These are phyloP conservation scores for Penicillium sp. DNA, from an alignment of 2,329 filamentous ascomycete genomes.

Conservation along the genomic window DNA sequence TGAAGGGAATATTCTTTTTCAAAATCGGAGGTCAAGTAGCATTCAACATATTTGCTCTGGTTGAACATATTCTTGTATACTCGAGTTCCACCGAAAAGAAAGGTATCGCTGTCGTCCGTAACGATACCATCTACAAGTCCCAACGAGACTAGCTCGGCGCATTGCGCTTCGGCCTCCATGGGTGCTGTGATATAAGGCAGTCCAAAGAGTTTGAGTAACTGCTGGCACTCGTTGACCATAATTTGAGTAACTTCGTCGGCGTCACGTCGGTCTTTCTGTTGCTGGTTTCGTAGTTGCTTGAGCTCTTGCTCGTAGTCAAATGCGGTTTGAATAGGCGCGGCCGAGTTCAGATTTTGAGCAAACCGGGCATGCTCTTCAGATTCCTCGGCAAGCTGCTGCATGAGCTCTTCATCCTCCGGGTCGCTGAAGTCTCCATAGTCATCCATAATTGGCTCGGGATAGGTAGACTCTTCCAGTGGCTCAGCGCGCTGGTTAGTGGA, in stretches of 20 bases:
- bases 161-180: conserved; percentile 99
- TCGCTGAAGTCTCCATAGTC: conserved; percentile 72
- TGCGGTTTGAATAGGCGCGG: conserved; percentile 66
- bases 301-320: conserved; percentile 85
- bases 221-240: conserved; percentile 95
- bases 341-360: conserved; percentile 80
- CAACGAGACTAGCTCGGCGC: conserved; percentile 81
- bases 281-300: conserved; percentile 82
- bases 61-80: conserved; percentile 99
- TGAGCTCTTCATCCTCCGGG: conserved; percentile 85
- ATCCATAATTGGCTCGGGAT: conserved; percentile 31
- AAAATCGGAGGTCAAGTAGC: conserved; percentile 80
- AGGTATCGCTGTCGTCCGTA: conserved; percentile 95
- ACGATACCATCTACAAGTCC: conserved; percentile 96
- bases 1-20: conserved; percentile 87
- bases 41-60: conserved; percentile 95
- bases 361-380: conserved; percentile 93
- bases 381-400: conserved; percentile 83
- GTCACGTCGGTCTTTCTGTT: conserved; percentile 93
- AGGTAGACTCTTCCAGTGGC: conserved; percentile 11
- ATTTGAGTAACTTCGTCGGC: conserved; percentile 92
- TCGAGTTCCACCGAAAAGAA: conserved; percentile 91
- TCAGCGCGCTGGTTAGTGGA: conserved; percentile 25
- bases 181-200: conserved; percentile 96
- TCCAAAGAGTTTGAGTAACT: conserved; percentile 84